Conservation (phyloP, 495 filamentous ascomycete genomes). For the Xylaria sp. region DNA sequence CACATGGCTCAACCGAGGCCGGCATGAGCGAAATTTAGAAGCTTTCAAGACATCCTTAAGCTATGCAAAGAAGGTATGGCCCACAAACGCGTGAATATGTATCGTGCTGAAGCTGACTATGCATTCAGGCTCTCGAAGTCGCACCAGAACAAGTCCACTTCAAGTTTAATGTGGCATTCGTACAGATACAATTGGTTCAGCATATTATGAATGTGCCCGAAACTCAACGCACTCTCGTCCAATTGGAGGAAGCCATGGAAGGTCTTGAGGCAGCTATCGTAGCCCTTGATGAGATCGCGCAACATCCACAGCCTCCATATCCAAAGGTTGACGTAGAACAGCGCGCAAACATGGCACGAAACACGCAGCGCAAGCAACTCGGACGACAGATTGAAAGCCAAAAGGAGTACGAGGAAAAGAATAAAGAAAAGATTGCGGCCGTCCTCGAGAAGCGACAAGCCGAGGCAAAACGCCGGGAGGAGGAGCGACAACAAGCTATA, state of each 20-base stretch:
- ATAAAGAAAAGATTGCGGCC: conserved; percentile 79
- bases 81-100: conserved; percentile 22
- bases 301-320: conserved; percentile 85
- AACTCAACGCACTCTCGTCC: conserved; percentile 74
- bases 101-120: conserved; percentile 35
- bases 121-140: conserved; percentile 69
- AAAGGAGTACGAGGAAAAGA: conserved; percentile 91
- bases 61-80: conserved; percentile 73
- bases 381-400: conserved; percentile 83
- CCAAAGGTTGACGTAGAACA: conserved; percentile 88
- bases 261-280: conserved; percentile 94
- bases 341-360: conserved; percentile 93
- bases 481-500: conserved; percentile 68
- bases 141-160: conserved; percentile 86
- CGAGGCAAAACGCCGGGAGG: conserved; percentile 76
- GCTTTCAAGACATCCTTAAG: conserved; percentile 89
- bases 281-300: conserved; percentile 77
- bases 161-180: conserved; percentile 97
- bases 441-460: conserved; percentile 79
- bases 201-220: conserved; percentile 77
- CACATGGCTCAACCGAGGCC: conserved; percentile 89
- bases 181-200: conserved; percentile 90
- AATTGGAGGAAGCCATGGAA: conserved; percentile 76
- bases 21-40: conserved; percentile 75
- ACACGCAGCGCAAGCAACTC: conserved; percentile 90